phyloP scores from a whole-genome alignment of 1,284 basidiomycete genomes.

The Apiotrichum domesticum region DNA sequence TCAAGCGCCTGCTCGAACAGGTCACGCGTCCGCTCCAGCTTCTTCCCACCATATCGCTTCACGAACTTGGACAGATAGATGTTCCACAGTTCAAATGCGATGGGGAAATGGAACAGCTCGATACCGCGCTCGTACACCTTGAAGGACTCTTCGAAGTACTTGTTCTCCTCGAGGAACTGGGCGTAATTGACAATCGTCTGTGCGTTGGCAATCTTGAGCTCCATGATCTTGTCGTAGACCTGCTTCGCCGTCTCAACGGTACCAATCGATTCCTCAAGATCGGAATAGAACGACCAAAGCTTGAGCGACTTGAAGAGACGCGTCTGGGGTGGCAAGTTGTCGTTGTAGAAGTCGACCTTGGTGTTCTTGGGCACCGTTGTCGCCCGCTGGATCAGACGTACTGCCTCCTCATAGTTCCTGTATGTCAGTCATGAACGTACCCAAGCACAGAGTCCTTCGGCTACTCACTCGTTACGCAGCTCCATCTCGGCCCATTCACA shows the following conservation, averaged over 20 bases:
- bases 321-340: constrained; percentile 76
- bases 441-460: constrained; percentile 16
- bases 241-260: constrained; percentile 85
- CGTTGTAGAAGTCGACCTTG: constrained; percentile 92
- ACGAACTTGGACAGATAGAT: constrained; percentile 97
- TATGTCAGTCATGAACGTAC: constrained; percentile 12
- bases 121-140: constrained; percentile 98
- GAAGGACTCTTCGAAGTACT: constrained; percentile 98
- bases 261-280: constrained; percentile 93
- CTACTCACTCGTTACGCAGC: constrained; percentile 76
- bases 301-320: constrained; percentile 97
- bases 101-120: constrained; percentile 94
- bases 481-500: constrained; percentile 99
- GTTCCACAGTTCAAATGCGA: constrained; percentile 99
- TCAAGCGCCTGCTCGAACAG: constrained; percentile 97
- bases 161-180: constrained; percentile 91
- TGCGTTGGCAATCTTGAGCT: constrained; percentile 97
- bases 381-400: constrained; percentile 92
- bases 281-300: constrained; percentile 97
- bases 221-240: constrained; percentile 95
- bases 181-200: constrained; percentile 97
- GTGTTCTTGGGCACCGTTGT: constrained; percentile 80
- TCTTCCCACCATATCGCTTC: constrained; percentile 89
- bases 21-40: constrained; percentile 90
- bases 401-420: constrained; percentile 92